A percentile compares a stretch with the other conserved stretches of the same genome.
phyloP scores from a whole-genome alignment of 1,284 basidiomycete species.

The Tylopilus sp. region DNA sequence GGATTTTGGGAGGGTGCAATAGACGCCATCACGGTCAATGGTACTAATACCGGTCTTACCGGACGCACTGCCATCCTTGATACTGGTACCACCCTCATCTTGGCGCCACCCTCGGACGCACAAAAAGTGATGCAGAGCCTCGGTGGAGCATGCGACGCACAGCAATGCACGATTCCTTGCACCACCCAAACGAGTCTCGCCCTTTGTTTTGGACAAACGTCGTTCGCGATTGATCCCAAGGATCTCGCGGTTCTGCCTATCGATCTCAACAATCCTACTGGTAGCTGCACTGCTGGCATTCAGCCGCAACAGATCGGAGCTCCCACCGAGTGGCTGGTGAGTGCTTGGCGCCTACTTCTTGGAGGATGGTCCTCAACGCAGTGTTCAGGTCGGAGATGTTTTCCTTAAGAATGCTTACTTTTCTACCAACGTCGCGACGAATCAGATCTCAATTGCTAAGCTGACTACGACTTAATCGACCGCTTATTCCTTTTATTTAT shows the following conservation, averaged over 20 bases:
- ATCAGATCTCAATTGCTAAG: slow-evolving; percentile 67
- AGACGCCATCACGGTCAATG: slow-evolving; percentile 55
- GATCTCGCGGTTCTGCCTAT: slow-evolving; percentile 72
- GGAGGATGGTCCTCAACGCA: slow-evolving; percentile 5
- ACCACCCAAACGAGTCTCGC: slow-evolving; percentile 60
- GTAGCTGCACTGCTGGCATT: slow-evolving; percentile 74
- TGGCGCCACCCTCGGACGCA: slow-evolving; percentile 58
- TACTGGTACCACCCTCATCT: slow-evolving; percentile 70
- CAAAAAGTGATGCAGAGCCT: slow-evolving; percentile 53
- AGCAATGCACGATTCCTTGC: slow-evolving; percentile 79
- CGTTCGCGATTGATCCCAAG: slow-evolving; percentile 61
- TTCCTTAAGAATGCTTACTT: slow-evolving; percentile 81
- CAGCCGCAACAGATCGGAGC: slow-evolving; percentile 58
- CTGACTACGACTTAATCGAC: slow-evolving; percentile 26
- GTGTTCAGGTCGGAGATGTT: slow-evolving; percentile 53
- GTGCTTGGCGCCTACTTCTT: slow-evolving; percentile 19
- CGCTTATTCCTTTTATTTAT: neutral
- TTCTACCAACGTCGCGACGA: slow-evolving; percentile 63
- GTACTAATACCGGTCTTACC: slow-evolving; percentile 46
- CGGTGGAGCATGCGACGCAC: slow-evolving; percentile 55
- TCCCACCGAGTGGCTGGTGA: slow-evolving; percentile 67
- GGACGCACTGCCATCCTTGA: slow-evolving; percentile 73
- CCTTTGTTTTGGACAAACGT: slow-evolving; percentile 59
- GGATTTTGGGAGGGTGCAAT: slow-evolving; percentile 80
- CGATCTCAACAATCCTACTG: slow-evolving; percentile 54